phyloP scores from a whole-genome alignment of 225 moss, liverwort and hornwort genomes.

The Thuidium tamariscinum region DNA sequence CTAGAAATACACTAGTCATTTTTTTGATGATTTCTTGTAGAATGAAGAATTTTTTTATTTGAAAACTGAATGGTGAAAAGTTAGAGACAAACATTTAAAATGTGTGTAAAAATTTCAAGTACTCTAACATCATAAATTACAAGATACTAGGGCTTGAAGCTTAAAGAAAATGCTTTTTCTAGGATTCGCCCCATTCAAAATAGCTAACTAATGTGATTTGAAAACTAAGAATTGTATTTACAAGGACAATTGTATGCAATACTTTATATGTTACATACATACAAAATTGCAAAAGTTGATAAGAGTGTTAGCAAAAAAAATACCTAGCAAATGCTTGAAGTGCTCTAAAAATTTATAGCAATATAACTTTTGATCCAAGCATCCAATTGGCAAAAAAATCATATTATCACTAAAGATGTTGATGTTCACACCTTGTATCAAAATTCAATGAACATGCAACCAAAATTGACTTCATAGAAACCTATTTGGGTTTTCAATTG shows the following conservation, averaged over 20 bases:
- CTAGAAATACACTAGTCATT: not conserved
- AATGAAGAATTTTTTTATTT: not conserved
- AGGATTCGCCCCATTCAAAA: no score
- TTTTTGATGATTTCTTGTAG: not conserved
- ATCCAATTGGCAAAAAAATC: accelerated
- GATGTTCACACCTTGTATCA: not conserved
- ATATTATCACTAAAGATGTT: no score
- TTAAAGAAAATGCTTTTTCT: not conserved
- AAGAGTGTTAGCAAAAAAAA: not conserved
- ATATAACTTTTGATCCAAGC: not conserved
- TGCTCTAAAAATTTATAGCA: accelerated
- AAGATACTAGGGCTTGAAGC: not conserved
- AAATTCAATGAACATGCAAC: accelerated
- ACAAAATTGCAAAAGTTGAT: not conserved
- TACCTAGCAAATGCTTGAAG: not conserved
- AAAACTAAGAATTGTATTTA: not conserved
- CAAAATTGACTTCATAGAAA: not conserved
- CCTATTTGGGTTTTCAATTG: not conserved
- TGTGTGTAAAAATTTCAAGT: not conserved
- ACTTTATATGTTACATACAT: not conserved
- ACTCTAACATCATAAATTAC: not conserved
- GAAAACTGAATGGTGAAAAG: not conserved
- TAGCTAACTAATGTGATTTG: not conserved
- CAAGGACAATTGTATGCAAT: accelerated
- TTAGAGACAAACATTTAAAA: not conserved